These are phyloP conservation scores for Termitomyces sp. DNA, from an alignment of 768 basidiomycete species.

Conservation along the genomic window DNA sequence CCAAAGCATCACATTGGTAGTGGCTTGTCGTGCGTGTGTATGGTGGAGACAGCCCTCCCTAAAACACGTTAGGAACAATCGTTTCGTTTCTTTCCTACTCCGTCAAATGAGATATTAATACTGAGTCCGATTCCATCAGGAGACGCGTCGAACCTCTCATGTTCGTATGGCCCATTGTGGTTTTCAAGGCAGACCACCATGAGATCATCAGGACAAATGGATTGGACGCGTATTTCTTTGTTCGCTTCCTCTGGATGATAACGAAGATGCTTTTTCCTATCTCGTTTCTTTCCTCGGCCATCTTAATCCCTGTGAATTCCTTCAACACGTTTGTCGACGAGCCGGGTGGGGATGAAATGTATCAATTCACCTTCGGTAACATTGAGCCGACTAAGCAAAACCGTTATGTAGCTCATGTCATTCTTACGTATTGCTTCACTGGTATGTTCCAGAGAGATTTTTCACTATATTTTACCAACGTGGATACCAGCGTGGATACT, in stretches of 20 bases:
- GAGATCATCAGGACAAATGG: conserved; percentile 68
- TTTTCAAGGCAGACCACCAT: conserved; percentile 59
- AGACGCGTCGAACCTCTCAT: conserved; percentile 44
- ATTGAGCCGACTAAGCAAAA: conserved; percentile 39
- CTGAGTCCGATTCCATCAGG: conserved; percentile 23
- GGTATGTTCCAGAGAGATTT: too few relatives aligned
- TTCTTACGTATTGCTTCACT: too few relatives aligned
- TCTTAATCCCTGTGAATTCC: conserved; percentile 73
- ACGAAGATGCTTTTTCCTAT: conserved; percentile 78
- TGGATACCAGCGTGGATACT: too few relatives aligned
- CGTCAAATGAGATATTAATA: not conserved
- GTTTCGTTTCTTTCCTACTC: not conserved
- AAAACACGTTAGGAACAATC: not conserved
- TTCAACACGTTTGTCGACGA: conserved; percentile 41
- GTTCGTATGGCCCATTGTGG: conserved; percentile 61
- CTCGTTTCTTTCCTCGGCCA: conserved; percentile 84
- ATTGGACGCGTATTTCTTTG: conserved; percentile 89
- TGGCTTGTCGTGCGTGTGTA: not conserved
- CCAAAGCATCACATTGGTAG: not conserved
- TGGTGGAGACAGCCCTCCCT: too few relatives aligned
- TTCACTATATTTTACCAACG: too few relatives aligned
- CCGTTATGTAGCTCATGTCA: conserved; percentile 68
- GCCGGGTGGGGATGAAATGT: conserved; percentile 55
- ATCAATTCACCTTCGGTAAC: conserved; percentile 80
- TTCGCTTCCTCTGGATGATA: conserved; percentile 87